Percentiles rank a stretch among this genome's conserved stretches.
Conservation (phyloP, 2,329 filamentous ascomycete species). For the Trichoderma koningiopsis region DNA sequence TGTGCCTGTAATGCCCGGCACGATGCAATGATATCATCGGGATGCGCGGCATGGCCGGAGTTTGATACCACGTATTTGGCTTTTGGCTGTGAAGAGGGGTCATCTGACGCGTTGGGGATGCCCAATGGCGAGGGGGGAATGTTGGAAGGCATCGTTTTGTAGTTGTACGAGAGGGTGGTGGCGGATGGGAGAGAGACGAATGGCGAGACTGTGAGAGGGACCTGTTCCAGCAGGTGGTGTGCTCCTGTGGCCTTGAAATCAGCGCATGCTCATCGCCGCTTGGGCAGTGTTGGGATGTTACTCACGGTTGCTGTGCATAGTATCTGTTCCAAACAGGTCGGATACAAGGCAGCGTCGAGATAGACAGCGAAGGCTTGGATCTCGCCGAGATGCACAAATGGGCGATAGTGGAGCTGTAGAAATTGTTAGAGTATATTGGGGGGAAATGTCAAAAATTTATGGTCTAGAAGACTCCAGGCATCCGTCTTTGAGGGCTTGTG, state of each 20-base stretch:
- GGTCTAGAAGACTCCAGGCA: background rate
- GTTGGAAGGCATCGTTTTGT: slow-evolving; percentile 84
- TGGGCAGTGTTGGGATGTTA: background rate
- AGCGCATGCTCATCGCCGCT: background rate
- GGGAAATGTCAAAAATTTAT: background rate
- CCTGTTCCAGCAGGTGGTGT: slow-evolving; percentile 86
- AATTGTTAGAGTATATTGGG: background rate
- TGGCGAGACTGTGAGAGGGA: slow-evolving; percentile 90
- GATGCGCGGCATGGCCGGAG: slow-evolving; percentile 80
- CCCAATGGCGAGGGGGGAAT: slow-evolving; percentile 59
- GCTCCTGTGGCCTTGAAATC: slow-evolving; percentile 55
- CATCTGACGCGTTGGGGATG: slow-evolving; percentile 42
- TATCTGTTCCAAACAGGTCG: background rate
- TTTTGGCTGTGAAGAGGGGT: slow-evolving; percentile 47
- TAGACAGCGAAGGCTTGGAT: background rate
- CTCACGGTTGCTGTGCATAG: slow-evolving; percentile 43
- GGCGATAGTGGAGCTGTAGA: background rate
- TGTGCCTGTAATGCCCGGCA: slow-evolving; percentile 79
- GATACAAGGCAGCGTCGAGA: background rate
- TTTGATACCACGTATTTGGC: slow-evolving; percentile 75
- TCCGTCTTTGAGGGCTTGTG: no score
- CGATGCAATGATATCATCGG: slow-evolving; percentile 80
- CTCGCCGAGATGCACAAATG: background rate
- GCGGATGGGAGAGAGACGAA: slow-evolving; percentile 89
- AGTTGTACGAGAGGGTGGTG: slow-evolving; percentile 92